These are phyloP conservation scores for Protomyces macrosporus DNA, from an alignment of 1,139 yeast species.

Conservation along the genomic window DNA sequence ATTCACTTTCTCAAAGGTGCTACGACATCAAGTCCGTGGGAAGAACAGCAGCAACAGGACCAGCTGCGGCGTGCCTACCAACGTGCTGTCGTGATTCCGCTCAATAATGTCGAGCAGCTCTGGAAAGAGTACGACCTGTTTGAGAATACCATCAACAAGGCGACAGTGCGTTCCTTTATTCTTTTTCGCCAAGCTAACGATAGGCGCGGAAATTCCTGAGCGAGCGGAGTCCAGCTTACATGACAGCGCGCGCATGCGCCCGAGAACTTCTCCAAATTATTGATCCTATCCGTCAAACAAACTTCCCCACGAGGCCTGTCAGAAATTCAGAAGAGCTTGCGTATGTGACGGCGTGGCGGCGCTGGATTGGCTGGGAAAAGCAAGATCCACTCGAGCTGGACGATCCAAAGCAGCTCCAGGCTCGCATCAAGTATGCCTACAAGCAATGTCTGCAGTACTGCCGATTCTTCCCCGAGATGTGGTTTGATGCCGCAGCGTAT, in stretches of 20 bases:
- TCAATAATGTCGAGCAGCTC: constrained; percentile 63
- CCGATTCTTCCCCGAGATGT: constrained; percentile 72
- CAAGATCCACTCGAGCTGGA: constrained; percentile 60
- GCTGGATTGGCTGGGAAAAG: constrained; percentile 77
- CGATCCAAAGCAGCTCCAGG: constrained; percentile 41
- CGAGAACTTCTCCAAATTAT: constrained; percentile 64
- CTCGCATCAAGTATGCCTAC: constrained; percentile 66
- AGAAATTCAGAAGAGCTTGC: constrained; percentile 42
- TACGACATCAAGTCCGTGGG: constrained; percentile 73
- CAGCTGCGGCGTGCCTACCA: constrained; percentile 69
- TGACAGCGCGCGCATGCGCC: constrained; percentile 78
- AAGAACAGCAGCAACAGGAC: constrained; percentile 76
- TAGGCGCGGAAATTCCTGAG: constrained; percentile 69
- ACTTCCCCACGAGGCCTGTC: constrained; percentile 44
- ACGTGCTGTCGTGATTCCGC: constrained; percentile 64
- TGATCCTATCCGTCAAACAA: constrained; percentile 44
- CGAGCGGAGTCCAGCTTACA: constrained; percentile 78
- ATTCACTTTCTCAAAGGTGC: constrained; percentile 70
- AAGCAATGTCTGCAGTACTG: constrained; percentile 64
- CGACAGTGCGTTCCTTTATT: constrained; percentile 42
- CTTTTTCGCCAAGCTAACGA: constrained; percentile 36
- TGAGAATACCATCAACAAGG: constrained; percentile 69
- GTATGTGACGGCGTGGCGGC: constrained; percentile 52
- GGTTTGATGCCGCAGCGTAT: constrained; percentile 64
- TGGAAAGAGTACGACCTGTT: constrained; percentile 81